These are phyloP conservation scores for Backusella tarrabulga DNA, from an alignment of 192 early-diverging fungal genomes.

Conservation along the genomic window DNA sequence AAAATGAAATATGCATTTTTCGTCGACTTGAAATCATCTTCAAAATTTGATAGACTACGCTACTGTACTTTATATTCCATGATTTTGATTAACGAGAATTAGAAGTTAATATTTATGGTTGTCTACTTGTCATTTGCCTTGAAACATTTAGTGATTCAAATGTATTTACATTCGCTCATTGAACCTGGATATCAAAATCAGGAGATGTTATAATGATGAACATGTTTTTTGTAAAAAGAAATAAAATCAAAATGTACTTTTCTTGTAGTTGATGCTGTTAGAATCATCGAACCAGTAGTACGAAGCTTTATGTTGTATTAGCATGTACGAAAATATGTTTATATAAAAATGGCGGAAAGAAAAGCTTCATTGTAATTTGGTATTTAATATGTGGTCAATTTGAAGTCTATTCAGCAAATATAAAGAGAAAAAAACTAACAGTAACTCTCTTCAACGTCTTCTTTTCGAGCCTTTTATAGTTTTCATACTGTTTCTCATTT, in stretches of 20 bases:
- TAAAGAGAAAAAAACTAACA: neutral
- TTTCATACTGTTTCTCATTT: neutral
- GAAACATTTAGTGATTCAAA: neutral
- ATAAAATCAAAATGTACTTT: neutral
- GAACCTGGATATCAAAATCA: neutral
- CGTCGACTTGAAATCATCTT: neutral
- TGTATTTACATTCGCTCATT: neutral
- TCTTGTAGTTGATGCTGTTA: neutral
- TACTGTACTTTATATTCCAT: neutral
- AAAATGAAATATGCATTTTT: neutral
- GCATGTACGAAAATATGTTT: neutral
- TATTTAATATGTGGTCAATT: neutral
- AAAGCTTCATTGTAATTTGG: neutral
- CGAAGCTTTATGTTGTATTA: neutral
- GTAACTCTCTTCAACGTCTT: neutral
- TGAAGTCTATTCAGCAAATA: neutral
- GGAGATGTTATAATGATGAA: neutral
- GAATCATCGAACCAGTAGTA: neutral
- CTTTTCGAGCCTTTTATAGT: neutral
- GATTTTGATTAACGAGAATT: neutral
- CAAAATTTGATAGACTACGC: neutral
- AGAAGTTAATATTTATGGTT: neutral
- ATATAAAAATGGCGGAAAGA: neutral
- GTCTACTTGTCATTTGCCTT: neutral
- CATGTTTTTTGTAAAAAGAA: neutral